A percentile compares a stretch with the other conserved stretches of the same genome.
Conservation (phyloP, 176 grass and related monocot genomes). For the Aegilops tauschii region DNA sequence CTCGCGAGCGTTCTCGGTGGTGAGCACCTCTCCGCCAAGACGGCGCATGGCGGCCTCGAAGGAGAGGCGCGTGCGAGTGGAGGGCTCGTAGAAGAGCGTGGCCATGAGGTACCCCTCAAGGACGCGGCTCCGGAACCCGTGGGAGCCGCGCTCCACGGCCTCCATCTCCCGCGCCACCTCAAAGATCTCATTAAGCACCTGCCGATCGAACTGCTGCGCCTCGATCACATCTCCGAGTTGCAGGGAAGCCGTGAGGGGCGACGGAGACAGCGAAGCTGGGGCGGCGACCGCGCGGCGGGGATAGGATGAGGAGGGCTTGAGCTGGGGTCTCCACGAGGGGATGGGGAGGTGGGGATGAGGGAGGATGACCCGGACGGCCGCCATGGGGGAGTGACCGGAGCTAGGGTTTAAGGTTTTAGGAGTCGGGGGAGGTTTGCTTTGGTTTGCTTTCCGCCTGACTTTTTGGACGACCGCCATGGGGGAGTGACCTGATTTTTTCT, state of each 20-base stretch:
- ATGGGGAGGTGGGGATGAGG: not conserved
- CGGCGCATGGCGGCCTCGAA: conserved; percentile 91
- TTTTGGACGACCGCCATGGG: too few species aligned
- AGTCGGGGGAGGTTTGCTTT: not conserved
- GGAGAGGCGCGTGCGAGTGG: conserved; percentile 82
- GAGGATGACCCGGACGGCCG: conserved; percentile 21
- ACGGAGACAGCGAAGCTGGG: not conserved
- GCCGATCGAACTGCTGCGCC: conserved; percentile 77
- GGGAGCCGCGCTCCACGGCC: conserved; percentile 54
- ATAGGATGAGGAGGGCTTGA: not conserved
- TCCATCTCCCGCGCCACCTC: conserved; percentile 92
- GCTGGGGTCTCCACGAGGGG: not conserved
- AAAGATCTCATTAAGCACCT: conserved; percentile 69
- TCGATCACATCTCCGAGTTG: conserved; percentile 82
- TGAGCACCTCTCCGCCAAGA: conserved; percentile 84
- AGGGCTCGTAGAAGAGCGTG: conserved; percentile 93
- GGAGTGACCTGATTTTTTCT: too few species aligned
- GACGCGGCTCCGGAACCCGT: conserved; percentile 48
- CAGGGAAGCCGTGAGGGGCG: conserved; percentile 5
- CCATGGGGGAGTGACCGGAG: conserved; percentile 24
- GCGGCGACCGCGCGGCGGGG: not conserved
- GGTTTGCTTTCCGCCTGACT: too few species aligned
- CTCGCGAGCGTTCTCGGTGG: conserved; percentile 98
- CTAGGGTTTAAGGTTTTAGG: conserved; percentile 41
- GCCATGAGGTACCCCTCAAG: conserved; percentile 91